Base-by-base conservation (phyloP, 2,329 filamentous ascomycete genomes). In the Acrocalymma vagum region DNA sequence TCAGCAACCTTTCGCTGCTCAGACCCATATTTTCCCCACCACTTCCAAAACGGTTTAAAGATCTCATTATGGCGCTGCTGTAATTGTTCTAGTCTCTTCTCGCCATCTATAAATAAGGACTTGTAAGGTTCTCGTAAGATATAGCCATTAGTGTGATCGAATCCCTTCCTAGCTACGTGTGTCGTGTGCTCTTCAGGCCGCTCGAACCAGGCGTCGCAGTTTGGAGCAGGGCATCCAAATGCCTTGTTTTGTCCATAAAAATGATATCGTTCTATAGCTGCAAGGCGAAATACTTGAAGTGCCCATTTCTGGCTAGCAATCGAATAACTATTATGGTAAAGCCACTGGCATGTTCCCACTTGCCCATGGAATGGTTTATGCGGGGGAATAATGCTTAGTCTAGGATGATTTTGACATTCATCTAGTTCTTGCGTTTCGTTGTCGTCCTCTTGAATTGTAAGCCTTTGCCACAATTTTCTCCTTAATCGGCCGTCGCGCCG, bases 31-130 rank as follows among this genome's bases (percentile, higher is more conserved):
- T 21, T 32, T n/a, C 28, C 28, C 36, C 36, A 39, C 36, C 36
- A 39, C 22, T 42, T 15, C 32, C 29, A 15, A 20, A 38, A 33
- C 11, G 33, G 16, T 13, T 32, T 22, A 25, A 30, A 15, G 14
- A 29, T 52, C 32, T 15, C 60, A 51, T 18, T 27, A 6, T 22
- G 18, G 24, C 15, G n/a, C 6, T 41, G 15, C 9, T 5, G n/a
- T 23, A 29, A 18, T 24, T n/a, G 29, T 44, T 40, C 43, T 29
- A 22, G 37, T 33, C 32, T 38, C 51, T 30, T 42, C 33, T 44
- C 25, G 29, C 23, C 48, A 49, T 26, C 27, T 21, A 20, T 34
- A 32, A 39, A 39, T 6, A 9, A 21, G n/a, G 16, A 18, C 22
- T 39, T 23, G 13, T 26, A n/a, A 13, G 16, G 15, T 20, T 30